These are phyloP conservation scores for Salix koriyanagi DNA, from an alignment of 345 rosid species.

Conservation along the genomic window DNA sequence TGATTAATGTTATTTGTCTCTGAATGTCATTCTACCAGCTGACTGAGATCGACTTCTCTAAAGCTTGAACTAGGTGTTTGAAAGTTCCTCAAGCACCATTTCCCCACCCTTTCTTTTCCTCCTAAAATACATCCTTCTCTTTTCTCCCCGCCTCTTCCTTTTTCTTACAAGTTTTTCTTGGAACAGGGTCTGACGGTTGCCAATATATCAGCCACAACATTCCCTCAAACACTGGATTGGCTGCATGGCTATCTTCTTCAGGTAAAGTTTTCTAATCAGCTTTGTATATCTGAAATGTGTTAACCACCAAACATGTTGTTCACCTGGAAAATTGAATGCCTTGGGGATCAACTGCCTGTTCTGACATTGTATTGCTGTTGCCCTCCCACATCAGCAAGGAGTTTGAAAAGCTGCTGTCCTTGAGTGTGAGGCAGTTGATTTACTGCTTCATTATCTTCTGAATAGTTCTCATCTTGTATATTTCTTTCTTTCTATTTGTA, in stretches of 20 bases:
- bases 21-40: neutral
- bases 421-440: neutral
- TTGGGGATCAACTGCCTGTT: neutral
- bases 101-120: neutral
- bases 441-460: neutral
- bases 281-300: neutral
- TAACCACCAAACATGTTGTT: neutral
- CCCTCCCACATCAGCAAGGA: neutral
- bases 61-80: neutral
- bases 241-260: constrained; percentile 51
- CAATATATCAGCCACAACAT: constrained; percentile 79
- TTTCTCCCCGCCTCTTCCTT: no score
- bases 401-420: neutral
- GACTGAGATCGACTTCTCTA: neutral
- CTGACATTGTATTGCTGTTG: neutral
- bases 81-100: neutral
- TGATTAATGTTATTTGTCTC: neutral
- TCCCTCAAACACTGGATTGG: constrained; percentile 59
- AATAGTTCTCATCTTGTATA: neutral
- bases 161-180: neutral
- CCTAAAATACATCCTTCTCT: constrained; percentile 14
- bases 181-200: constrained; percentile 55
- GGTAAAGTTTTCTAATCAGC: constrained; percentile 38
- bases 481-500: neutral
- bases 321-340: neutral